These are phyloP conservation scores for Aspergillus ibericus DNA, from an alignment of 2,329 filamentous ascomycete genomes.

Conservation along the genomic window DNA sequence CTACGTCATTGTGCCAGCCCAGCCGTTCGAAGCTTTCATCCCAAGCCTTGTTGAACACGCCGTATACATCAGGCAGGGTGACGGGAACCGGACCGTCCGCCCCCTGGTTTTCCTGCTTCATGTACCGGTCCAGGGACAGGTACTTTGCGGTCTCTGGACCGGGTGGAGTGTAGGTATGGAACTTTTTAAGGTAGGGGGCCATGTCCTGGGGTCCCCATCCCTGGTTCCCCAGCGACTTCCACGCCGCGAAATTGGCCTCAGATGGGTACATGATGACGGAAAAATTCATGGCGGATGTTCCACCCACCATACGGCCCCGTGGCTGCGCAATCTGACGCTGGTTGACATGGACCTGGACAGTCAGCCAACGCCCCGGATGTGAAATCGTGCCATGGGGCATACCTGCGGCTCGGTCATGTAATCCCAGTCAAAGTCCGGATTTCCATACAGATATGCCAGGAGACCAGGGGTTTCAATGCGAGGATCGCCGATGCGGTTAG, in stretches of 20 bases:
- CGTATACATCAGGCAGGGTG: constrained; percentile 35
- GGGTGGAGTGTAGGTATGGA: constrained; percentile 28
- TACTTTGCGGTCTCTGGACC: constrained; percentile 21
- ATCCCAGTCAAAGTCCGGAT: constrained; percentile 29
- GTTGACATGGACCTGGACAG: constrained; percentile 31
- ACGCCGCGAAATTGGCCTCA: constrained; percentile 46
- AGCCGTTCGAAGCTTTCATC: constrained; percentile 21
- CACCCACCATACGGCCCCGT: constrained; percentile 52
- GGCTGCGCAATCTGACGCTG: constrained; percentile 45
- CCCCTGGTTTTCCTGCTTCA: constrained; percentile 20
- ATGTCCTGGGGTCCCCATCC: constrained; percentile 49
- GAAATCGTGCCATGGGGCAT: neutral
- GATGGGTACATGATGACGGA: constrained; percentile 22
- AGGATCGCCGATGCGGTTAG: constrained; percentile 25
- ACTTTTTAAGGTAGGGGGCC: constrained; percentile 53
- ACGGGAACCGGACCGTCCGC: constrained; percentile 21
- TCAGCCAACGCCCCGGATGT: neutral
- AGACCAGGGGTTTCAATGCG: constrained; percentile 25
- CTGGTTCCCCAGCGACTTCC: constrained; percentile 47
- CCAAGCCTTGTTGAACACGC: constrained; percentile 25
- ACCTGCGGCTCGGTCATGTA: constrained; percentile 29
- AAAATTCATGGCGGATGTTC: constrained; percentile 50
- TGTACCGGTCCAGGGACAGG: constrained; percentile 17
- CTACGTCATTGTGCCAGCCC: constrained; percentile 23
- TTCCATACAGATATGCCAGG: constrained; percentile 18